phyloP scores from a whole-genome alignment of 352 stramenopile species.

The Phytopythium vexans region DNA sequence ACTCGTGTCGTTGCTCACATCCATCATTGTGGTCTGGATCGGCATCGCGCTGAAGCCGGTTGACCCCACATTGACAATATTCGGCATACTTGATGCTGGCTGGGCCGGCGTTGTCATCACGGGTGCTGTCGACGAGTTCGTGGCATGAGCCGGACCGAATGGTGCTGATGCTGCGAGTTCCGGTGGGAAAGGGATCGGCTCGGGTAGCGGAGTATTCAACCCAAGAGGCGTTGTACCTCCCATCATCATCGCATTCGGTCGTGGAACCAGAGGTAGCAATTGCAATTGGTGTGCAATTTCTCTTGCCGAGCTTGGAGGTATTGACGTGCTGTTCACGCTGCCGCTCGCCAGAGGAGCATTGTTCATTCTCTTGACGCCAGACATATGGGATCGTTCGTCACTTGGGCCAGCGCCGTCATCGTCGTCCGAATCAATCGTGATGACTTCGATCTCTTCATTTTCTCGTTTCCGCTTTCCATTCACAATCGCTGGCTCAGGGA shows the following conservation, averaged over 20 bases:
- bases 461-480: slow-evolving; percentile 45
- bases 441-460: slow-evolving; percentile 38
- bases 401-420: slow-evolving; percentile 9
- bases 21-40: too few relatives aligned
- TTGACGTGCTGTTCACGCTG: not conserved
- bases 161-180: slow-evolving; percentile 4
- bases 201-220: slow-evolving; percentile 6
- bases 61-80: too few relatives aligned
- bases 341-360: not conserved
- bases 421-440: slow-evolving; percentile 49
- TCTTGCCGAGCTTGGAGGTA: not conserved
- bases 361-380: not conserved
- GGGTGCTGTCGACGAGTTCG: too few relatives aligned
- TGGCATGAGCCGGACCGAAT: not conserved
- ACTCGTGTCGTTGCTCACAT: too few relatives aligned
- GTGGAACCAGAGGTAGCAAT: slow-evolving; percentile 3
- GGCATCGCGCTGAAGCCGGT: too few relatives aligned
- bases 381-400: not conserved
- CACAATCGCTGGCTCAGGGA: too few relatives aligned
- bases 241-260: not conserved
- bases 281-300: slow-evolving; percentile 2
- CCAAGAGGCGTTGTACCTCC: not conserved
- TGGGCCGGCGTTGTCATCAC: too few relatives aligned
- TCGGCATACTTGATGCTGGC: too few relatives aligned
- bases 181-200: slow-evolving; percentile 20